A percentile compares a stretch with the other conserved stretches of the same genome.
Evolutionary conservation across 352 stramenopile species (phyloP).

Genomic region (Globisporangium nunn): DNA sequence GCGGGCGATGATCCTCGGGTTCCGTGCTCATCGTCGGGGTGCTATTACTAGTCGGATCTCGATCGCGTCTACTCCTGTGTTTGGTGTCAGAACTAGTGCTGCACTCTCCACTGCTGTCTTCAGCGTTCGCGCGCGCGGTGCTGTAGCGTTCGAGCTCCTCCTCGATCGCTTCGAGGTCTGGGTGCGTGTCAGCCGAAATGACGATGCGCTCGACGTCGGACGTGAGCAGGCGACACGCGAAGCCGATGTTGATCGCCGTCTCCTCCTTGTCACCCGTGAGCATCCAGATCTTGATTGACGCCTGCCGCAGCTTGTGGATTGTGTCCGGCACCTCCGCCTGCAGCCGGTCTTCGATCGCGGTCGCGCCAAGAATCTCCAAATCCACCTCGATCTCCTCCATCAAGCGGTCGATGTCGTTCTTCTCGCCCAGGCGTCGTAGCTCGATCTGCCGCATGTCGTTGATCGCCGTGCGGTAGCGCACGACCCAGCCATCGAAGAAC

Average conservation of each 20-base stretch:
- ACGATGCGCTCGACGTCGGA: conserved; percentile 89
- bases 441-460: conserved; percentile 87
- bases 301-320: conserved; percentile 88
- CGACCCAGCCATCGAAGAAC: conserved; percentile 64
- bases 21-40: conserved; percentile 4
- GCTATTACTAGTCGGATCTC: not conserved
- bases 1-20: conserved; percentile 19
- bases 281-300: conserved; percentile 94
- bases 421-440: conserved; percentile 52
- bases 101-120: conserved; percentile 1
- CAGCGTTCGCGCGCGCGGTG: conserved; percentile 10
- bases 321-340: conserved; percentile 89
- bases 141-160: conserved; percentile 53
- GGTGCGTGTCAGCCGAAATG: conserved; percentile 73
- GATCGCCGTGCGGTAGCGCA: conserved; percentile 62
- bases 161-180: conserved; percentile 53
- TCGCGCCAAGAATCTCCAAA: conserved; percentile 86
- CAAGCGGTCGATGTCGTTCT: conserved; percentile 72
- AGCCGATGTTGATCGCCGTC: conserved; percentile 96
- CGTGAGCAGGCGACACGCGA: conserved; percentile 86
- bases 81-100: not conserved
- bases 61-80: not conserved
- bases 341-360: conserved; percentile 92
- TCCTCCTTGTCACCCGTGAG: conserved; percentile 94
- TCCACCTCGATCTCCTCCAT: conserved; percentile 87